These are phyloP conservation scores for Cudoniella acicularis DNA, from an alignment of 495 filamentous ascomycete species.

Conservation along the genomic window DNA sequence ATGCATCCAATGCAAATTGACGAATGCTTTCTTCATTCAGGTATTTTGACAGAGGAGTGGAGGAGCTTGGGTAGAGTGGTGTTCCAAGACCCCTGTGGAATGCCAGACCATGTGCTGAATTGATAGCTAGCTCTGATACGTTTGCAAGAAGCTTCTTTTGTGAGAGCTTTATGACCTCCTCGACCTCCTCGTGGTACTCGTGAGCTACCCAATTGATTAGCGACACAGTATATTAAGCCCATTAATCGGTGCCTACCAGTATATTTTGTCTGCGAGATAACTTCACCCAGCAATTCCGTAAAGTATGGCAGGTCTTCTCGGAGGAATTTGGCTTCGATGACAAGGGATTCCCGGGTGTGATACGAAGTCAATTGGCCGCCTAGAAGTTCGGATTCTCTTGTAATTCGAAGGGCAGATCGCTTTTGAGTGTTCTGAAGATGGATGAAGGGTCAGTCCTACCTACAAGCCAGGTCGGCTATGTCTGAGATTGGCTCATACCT, in stretches of 20 bases:
- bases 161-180: slow-evolving; percentile 63
- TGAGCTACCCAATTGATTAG: slow-evolving; percentile 52
- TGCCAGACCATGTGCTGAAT: slow-evolving; percentile 81
- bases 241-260: slow-evolving; percentile 55
- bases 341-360: slow-evolving; percentile 88
- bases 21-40: slow-evolving; percentile 66
- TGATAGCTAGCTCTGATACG: slow-evolving; percentile 69
- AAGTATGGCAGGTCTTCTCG: slow-evolving; percentile 96
- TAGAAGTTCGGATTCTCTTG: slow-evolving; percentile 89
- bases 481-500: slow-evolving; percentile 49
- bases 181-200: slow-evolving; percentile 83
- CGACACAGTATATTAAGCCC: background rate
- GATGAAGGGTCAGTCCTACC: background rate
- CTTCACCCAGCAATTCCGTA: slow-evolving; percentile 89
- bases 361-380: slow-evolving; percentile 79
- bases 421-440: slow-evolving; percentile 69
- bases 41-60: slow-evolving; percentile 71
- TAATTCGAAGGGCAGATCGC: slow-evolving; percentile 85
- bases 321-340: slow-evolving; percentile 90
- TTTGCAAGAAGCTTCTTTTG: slow-evolving; percentile 64
- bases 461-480: background rate
- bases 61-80: slow-evolving; percentile 64
- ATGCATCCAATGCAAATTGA: slow-evolving; percentile 70
- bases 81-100: slow-evolving; percentile 92
- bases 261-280: slow-evolving; percentile 82